These are phyloP conservation scores for Corrigiola litoralis DNA, from an alignment of 179 eudicot genomes.

Conservation along the genomic window DNA sequence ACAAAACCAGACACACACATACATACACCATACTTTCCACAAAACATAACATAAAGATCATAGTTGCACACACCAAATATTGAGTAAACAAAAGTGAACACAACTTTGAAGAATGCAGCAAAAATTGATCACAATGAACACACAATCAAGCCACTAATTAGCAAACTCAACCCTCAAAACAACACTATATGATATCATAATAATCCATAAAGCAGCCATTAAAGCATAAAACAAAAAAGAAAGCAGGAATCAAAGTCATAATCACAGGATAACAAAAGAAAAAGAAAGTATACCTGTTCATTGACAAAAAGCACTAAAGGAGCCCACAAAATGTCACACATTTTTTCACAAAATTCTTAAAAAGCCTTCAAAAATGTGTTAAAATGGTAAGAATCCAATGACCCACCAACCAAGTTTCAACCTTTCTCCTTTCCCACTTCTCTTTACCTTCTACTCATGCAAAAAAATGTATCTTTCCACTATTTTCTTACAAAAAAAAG, in stretches of 20 bases:
- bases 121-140: constrained; percentile 7
- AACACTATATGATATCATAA: constrained; percentile 4
- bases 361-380: constrained; percentile 21
- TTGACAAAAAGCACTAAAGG: constrained; percentile 37
- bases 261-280: constrained; percentile 15
- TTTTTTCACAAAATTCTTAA: constrained; percentile 12
- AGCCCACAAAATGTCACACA: constrained; percentile 55
- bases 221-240: constrained; percentile 18
- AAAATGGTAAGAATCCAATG: constrained; percentile 37
- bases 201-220: constrained; percentile 8
- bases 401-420: constrained; percentile 22
- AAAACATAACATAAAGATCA: background rate
- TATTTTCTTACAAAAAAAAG: background rate
- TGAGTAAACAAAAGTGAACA: too few species aligned
- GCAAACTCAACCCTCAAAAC: constrained; percentile 8
- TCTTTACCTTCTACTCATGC: background rate
- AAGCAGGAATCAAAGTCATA: constrained; percentile 17
- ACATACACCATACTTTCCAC: too few species aligned
- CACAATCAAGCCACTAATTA: constrained; percentile 7
- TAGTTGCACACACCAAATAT: background rate
- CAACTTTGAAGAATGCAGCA: background rate
- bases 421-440: background rate
- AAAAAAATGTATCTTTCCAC: constrained; percentile 8
- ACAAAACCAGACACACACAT: background rate
- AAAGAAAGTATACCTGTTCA: constrained; percentile 39